Evolutionary conservation across 2,329 filamentous ascomycete genomes (phyloP).

Genomic region (Zymoseptoria crescenta): DNA sequence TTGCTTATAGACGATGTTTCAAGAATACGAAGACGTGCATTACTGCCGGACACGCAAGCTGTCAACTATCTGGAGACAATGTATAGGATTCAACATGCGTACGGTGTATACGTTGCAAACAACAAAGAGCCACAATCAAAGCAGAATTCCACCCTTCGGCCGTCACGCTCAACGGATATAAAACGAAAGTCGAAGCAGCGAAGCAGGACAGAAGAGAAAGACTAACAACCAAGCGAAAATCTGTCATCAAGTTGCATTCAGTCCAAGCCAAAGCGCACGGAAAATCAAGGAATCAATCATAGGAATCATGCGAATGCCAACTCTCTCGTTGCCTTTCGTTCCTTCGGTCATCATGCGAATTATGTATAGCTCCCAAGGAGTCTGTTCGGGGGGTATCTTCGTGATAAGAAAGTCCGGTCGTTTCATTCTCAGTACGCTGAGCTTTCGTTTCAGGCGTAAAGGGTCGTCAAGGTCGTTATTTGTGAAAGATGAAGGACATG

Average conservation of each 20-base stretch:
- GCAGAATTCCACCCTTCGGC: background rate
- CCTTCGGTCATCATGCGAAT: background rate
- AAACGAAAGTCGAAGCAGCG: background rate
- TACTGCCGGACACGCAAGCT: background rate
- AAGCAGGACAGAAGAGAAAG: background rate
- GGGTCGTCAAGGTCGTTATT: conserved; percentile 4
- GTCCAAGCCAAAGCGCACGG: background rate
- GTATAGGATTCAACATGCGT: background rate
- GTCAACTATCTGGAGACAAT: background rate
- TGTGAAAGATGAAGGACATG: background rate
- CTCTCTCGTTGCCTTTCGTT: background rate
- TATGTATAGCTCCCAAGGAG: background rate
- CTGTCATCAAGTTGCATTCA: background rate
- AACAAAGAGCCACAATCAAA: background rate
- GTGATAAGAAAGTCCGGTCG: background rate
- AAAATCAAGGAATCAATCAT: background rate
- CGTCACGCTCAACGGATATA: background rate
- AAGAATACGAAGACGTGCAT: background rate
- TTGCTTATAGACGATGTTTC: background rate
- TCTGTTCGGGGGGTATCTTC: background rate
- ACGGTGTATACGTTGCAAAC: background rate
- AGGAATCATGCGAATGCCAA: background rate
- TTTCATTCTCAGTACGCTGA: background rate
- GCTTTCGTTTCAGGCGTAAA: background rate
- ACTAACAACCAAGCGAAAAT: background rate